phyloP scores from a whole-genome alignment of 352 stramenopile species.

The Pythium folliculosum region DNA sequence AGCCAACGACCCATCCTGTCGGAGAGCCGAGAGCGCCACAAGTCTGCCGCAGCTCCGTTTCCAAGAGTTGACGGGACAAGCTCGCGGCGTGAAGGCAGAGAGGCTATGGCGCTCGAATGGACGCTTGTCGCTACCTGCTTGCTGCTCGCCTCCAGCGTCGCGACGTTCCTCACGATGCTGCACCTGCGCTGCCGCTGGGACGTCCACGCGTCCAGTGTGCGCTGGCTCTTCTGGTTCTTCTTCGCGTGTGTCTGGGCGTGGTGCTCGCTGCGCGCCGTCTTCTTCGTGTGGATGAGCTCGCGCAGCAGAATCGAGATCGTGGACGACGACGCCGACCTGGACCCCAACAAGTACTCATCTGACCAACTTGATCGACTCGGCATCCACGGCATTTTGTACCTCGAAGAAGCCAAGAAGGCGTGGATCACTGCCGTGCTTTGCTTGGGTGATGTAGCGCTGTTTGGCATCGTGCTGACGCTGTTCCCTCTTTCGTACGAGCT shows the following conservation, averaged over 20 bases:
- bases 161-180: constrained; percentile 25
- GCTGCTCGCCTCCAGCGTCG: constrained; percentile 9
- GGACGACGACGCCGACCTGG: constrained; percentile 3
- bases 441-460: constrained; percentile 53
- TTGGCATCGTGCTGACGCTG: constrained; percentile 53
- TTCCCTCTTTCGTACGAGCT: constrained; percentile 66
- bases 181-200: constrained; percentile 28
- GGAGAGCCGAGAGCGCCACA: too few relatives aligned
- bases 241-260: constrained; percentile 59
- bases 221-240: constrained; percentile 67
- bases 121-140: constrained; percentile 3
- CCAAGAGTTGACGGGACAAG: too few relatives aligned
- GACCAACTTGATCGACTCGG: constrained; percentile 53
- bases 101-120: constrained; percentile 7
- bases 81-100: too few relatives aligned
- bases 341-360: neutral
- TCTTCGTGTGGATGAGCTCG: constrained; percentile 41
- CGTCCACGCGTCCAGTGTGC: constrained; percentile 39
- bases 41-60: too few relatives aligned
- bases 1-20: too few relatives aligned
- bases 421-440: constrained; percentile 41
- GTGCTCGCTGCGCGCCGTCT: constrained; percentile 41
- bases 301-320: constrained; percentile 3
- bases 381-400: constrained; percentile 38
- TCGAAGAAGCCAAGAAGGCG: constrained; percentile 22